Evolutionary conservation across 495 filamentous ascomycete genomes (phyloP), one percentile per base, ranked within the genome.

Genomic region (Bathelium albidoporum): DNA sequence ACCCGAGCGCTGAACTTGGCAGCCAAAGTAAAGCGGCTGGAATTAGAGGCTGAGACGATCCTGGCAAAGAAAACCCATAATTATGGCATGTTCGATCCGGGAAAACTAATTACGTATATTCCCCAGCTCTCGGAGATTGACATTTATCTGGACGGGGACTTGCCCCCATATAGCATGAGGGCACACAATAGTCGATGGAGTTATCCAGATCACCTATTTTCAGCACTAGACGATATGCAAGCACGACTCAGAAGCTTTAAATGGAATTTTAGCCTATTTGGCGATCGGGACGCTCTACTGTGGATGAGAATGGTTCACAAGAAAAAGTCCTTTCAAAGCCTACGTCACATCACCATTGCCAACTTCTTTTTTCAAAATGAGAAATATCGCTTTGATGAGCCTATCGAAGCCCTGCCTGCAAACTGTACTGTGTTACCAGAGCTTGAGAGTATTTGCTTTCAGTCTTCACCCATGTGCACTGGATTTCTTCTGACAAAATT

Each of bases 221-320:
- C 80, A 0, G 77, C 81, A 1, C 75, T 90, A 32, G 71, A 75
- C 7, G 61, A 75, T 24, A 74, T 70, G 39, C 74, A 77, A 7
- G 73, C 80, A 12, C 70, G 70, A 39, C 81, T 95, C 32, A 78
- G 75, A 32, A 84, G 80, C 60, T 96, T 89, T 88, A 84, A 84
- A 34, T 95, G 91, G 90, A 92, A 88, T 67, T 74, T 81, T 36
- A 81, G 85, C n/a, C 77, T 88, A 53, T 78, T 81, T 64, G 78
- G 81, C 10, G 74, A 77, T 1, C 71, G 71, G n/a, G 66, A 76
- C 32, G 70, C 81, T 43, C 70, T 87, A 12, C 71, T 75, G 5
- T 72, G 78, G 12, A 81, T 91, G 69, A 66, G 75, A 11, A 65
- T 71, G 9, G 75, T 77, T 18, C 89, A 95, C 67, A 58, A 71